Base-by-base conservation (phyloP, 495 filamentous ascomycete species). In the Niebla homalea region DNA sequence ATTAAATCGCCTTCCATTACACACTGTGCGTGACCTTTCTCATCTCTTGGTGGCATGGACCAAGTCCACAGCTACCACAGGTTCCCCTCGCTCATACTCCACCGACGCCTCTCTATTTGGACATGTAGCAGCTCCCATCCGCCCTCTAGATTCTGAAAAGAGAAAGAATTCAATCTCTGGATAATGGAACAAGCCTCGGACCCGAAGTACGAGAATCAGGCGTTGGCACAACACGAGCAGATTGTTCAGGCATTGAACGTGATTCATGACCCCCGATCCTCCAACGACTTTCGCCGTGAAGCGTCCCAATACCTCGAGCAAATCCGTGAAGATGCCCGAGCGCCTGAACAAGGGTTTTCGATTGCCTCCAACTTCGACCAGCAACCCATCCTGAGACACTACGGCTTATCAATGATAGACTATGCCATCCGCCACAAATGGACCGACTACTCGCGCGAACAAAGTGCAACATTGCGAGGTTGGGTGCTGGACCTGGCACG, bases 381-480 rank as follows among this genome's bases (percentile, higher is more conserved):
- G 57, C 74, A 83, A 39, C 76, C 85, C 12, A 74, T 90, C 35
- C 84, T 97, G 38, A 84, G 92, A 54, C 89, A 96, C 65, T 99
- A 92, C 63, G 93, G 87, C 39, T 72, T 99, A 22, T 87, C 87
- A 11, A 73, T 97, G 19, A 74, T 99, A 52, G 92, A 99, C 53
- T 79, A 92, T 62, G 80, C 85, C 16, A 76, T 96, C 52, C 83
- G 81, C 55, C 87, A 94, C 62, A 78, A 78, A 46, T 94, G 89
- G 74, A 77, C 77, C 10, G 80, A 83, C 36, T 84, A 81, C 53
- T 73, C 76, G 21, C 53, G 67, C 15, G 76, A 79, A 29, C 81
- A 93, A 56, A 75, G 75, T 22, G 61, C 62, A 12, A 72, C 71
- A n/a, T 63, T 96, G 48, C 78, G 83, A 26, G 67, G 70, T 37